Evolutionary conservation across 805 yeast species (phyloP).

Genomic region (Wickerhamiella australiensis): DNA sequence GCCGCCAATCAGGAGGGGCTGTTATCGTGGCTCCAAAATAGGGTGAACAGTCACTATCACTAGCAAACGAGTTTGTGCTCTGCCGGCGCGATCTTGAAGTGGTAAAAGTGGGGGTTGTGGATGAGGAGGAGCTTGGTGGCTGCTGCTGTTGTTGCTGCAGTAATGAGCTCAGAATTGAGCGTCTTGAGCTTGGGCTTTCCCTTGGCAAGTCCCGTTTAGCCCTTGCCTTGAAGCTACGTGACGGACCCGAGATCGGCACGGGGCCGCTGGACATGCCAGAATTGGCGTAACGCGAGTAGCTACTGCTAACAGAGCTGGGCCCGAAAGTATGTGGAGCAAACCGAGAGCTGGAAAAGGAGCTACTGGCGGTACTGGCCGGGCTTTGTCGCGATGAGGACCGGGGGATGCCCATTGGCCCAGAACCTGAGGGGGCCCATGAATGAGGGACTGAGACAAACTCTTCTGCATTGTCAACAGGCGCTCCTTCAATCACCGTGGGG

Average conservation of each 20-base stretch:
- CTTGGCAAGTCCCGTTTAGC: not conserved
- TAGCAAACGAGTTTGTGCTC: conserved; percentile 1
- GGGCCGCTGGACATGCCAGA: conserved; percentile 21
- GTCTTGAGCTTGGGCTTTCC: conserved; percentile 6
- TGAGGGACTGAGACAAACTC: not conserved
- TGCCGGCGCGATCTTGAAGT: conserved; percentile 7
- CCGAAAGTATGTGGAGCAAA: conserved; percentile 23
- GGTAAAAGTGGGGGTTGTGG: conserved; percentile 7
- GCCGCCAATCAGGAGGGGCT: conserved; percentile 4
- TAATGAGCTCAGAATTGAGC: conserved; percentile 2
- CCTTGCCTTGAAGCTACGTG: conserved; percentile 6
- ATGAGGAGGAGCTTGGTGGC: not conserved
- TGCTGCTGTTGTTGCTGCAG: conserved; percentile 1
- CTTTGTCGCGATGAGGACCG: conserved; percentile 5
- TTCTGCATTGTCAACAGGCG: conserved; percentile 16
- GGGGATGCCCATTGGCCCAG: conserved; percentile 12
- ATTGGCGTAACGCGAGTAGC: conserved; percentile 1
- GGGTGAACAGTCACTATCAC: conserved; percentile 5
- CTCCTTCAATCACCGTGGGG: conserved; percentile 24
- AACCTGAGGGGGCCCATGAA: conserved; percentile 1
- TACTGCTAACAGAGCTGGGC: conserved; percentile 17
- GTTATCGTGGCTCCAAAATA: not conserved
- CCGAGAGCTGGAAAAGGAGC: conserved; percentile 21
- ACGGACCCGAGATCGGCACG: conserved; percentile 13
- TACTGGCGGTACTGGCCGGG: conserved; percentile 14